phyloP scores from a whole-genome alignment of 352 stramenopile genomes.

The Aphanomyces astaci region DNA sequence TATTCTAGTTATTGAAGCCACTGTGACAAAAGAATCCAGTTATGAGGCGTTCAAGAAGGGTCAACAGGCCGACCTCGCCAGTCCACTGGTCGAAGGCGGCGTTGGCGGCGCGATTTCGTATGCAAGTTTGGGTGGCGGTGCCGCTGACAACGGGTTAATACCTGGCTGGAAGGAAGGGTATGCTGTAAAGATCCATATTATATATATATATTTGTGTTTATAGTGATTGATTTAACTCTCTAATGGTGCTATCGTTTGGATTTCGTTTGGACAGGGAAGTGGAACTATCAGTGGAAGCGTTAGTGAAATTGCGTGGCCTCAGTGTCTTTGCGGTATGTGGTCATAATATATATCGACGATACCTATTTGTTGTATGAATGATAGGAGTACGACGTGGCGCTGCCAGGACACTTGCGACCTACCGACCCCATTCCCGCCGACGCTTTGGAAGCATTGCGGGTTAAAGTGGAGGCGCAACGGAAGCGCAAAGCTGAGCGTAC shows the following conservation, averaged over 20 bases:
- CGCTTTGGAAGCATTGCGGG: slow-evolving; percentile 66
- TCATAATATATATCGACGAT: background rate
- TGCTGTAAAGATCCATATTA: background rate
- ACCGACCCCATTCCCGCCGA: slow-evolving; percentile 57
- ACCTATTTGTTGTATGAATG: background rate
- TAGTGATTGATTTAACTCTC: background rate
- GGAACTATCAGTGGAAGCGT: slow-evolving; percentile 62
- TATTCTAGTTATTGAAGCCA: slow-evolving; percentile 51
- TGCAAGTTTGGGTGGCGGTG: slow-evolving; percentile 56
- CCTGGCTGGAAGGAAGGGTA: slow-evolving; percentile 61
- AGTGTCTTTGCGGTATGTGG: slow-evolving; percentile 52
- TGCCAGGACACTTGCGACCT: slow-evolving; percentile 63
- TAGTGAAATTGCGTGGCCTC: slow-evolving; percentile 72
- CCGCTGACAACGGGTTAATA: slow-evolving; percentile 68
- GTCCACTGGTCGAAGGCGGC: slow-evolving; percentile 25
- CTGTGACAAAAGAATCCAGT: slow-evolving; percentile 50
- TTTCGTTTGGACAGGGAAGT: slow-evolving; percentile 43
- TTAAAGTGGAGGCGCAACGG: slow-evolving; percentile 43
- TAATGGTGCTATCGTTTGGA: no score
- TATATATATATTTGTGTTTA: no score
- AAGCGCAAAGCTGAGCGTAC: background rate
- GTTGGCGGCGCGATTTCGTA: slow-evolving; percentile 51
- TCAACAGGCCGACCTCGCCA: slow-evolving; percentile 16
- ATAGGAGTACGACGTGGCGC: slow-evolving; percentile 59
- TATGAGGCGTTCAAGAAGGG: slow-evolving; percentile 48